Conservation (phyloP, 257 asterid genomes). For the Coffea canephora region DNA sequence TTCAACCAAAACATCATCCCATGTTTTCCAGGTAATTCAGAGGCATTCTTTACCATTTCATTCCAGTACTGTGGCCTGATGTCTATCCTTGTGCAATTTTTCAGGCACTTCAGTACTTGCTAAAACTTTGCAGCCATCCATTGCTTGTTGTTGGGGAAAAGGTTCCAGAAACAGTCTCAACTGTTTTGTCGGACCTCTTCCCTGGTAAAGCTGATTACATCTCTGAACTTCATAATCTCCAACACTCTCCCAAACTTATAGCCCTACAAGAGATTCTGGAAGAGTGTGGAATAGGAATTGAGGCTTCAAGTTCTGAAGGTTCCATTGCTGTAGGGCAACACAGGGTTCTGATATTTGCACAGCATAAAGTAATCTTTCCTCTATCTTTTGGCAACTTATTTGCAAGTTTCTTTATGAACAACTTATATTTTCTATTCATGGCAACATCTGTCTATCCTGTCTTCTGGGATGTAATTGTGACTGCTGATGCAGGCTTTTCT, state of each 20-base stretch:
- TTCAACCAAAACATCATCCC: conserved; percentile 80
- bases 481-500: conserved; percentile 71
- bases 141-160: conserved; percentile 82
- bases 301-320: conserved; percentile 78
- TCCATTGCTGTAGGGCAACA: conserved; percentile 76
- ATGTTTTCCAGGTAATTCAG: conserved; percentile 88
- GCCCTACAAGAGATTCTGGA: conserved; percentile 98
- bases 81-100: conserved; percentile 24
- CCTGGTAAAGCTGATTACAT: conserved; percentile 61
- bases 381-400: conserved; percentile 5
- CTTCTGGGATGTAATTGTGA: conserved; percentile 22
- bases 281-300: conserved; percentile 98
- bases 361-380: conserved; percentile 65
- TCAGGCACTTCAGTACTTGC: conserved; percentile 96
- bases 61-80: conserved; percentile 22
- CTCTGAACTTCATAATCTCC: conserved; percentile 79
- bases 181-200: conserved; percentile 67
- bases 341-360: conserved; percentile 96
- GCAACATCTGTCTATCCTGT: neutral
- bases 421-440: neutral
- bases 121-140: conserved; percentile 98
- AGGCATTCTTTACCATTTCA: conserved; percentile 7
- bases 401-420: neutral
- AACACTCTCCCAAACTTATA: conserved; percentile 93
- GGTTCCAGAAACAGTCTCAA: conserved; percentile 68